Conservation (phyloP, 176 grass and related monocot species). For the Eremochloa ophiuroides region DNA sequence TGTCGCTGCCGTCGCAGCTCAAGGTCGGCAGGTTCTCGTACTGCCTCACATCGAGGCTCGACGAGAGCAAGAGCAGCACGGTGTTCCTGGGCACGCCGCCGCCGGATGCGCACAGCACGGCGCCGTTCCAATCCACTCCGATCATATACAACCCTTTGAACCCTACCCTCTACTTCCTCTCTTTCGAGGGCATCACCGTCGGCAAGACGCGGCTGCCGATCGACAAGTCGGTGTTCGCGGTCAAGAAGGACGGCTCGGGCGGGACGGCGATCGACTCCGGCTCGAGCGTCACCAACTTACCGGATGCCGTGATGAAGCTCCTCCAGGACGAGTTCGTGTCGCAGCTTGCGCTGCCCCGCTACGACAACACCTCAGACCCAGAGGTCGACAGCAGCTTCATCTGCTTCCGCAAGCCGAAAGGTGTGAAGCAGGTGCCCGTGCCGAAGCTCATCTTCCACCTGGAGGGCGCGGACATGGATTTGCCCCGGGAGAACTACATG, state of each 20-base stretch:
- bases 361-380: neutral
- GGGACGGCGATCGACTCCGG: slow-evolving; percentile 67
- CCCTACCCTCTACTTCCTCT: slow-evolving; percentile 33
- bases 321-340: slow-evolving; percentile 37
- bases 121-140: slow-evolving; percentile 36
- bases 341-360: slow-evolving; percentile 33
- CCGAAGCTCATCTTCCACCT: slow-evolving; percentile 55
- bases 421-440: neutral
- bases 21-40: slow-evolving; percentile 52
- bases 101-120: neutral
- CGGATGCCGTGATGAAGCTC: slow-evolving; percentile 1
- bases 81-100: slow-evolving; percentile 42
- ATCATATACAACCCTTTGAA: neutral
- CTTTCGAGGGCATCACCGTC: slow-evolving; percentile 43
- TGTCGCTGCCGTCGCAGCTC: slow-evolving; percentile 64
- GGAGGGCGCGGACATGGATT: slow-evolving; percentile 39
- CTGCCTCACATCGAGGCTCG: slow-evolving; percentile 52
- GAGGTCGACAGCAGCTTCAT: neutral
- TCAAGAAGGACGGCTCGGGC: slow-evolving; percentile 25
- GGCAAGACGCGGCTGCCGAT: slow-evolving; percentile 36
- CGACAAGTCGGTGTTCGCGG: slow-evolving; percentile 23
- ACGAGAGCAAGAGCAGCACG: slow-evolving; percentile 25
- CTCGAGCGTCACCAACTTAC: slow-evolving; percentile 32
- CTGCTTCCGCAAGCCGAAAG: slow-evolving; percentile 28
- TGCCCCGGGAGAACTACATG: slow-evolving; percentile 39